These are phyloP conservation scores for Fusarium veterinarium DNA, from an alignment of 2,329 filamentous ascomycete genomes.

Conservation along the genomic window DNA sequence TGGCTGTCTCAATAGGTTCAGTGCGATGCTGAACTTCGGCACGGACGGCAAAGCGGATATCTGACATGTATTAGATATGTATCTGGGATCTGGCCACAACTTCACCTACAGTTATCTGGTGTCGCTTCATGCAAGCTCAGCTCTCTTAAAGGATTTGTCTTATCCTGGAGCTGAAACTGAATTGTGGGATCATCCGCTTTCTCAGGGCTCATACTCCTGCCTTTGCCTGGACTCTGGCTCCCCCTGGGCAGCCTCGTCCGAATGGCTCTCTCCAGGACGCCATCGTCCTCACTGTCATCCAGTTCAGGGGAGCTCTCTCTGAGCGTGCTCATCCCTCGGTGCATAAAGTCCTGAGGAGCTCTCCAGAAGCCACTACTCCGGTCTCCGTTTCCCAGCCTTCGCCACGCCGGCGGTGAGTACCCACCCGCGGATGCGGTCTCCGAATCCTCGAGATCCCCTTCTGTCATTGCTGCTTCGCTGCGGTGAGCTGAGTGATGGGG, in stretches of 20 bases:
- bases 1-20: conserved; percentile 81
- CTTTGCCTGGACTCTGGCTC: conserved; percentile 67
- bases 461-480: conserved; percentile 52
- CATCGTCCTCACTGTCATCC: conserved; percentile 51
- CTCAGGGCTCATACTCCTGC: conserved; percentile 59
- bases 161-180: conserved; percentile 47
- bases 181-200: conserved; percentile 55
- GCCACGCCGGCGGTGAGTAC: conserved; percentile 71
- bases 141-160: conserved; percentile 42
- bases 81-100: neutral
- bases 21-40: conserved; percentile 90
- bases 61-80: conserved; percentile 56
- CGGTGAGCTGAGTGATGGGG: conserved; percentile 49
- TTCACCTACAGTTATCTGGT: conserved; percentile 64
- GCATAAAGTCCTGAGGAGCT: conserved; percentile 61
- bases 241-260: conserved; percentile 66
- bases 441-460: conserved; percentile 56
- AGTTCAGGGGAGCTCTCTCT: conserved; percentile 43
- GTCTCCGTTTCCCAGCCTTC: conserved; percentile 69
- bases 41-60: conserved; percentile 87
- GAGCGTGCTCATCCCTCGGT: conserved; percentile 48
- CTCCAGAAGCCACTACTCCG: conserved; percentile 71
- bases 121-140: conserved; percentile 41
- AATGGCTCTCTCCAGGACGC: conserved; percentile 63
- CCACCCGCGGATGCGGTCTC: conserved; percentile 64